phyloP scores from a whole-genome alignment of 179 eudicot genomes.

The Corrigiola litoralis region DNA sequence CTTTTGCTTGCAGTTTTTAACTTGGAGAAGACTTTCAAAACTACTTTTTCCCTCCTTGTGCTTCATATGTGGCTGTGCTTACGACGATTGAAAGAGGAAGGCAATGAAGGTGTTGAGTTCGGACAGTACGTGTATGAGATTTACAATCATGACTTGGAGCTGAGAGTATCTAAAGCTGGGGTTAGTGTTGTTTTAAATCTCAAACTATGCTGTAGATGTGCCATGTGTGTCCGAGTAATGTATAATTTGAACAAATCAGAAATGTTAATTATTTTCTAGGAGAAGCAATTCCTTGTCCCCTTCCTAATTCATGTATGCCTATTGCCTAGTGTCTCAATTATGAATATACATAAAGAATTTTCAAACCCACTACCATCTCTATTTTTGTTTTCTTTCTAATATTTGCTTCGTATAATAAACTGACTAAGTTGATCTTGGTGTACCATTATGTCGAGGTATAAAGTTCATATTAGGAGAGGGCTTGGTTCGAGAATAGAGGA shows the following conservation, averaged over 20 bases:
- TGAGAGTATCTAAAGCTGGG: constrained; percentile 98
- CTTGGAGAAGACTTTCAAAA: constrained; percentile 91
- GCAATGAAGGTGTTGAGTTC: constrained; percentile 87
- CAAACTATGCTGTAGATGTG: not conserved
- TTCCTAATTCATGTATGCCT: no score
- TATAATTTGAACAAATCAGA: not conserved
- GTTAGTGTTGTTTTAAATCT: constrained; percentile 45
- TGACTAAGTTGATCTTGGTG: no score
- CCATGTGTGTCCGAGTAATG: not conserved
- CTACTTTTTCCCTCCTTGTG: constrained; percentile 86
- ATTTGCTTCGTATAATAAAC: no score
- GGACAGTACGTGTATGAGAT: constrained; percentile 92
- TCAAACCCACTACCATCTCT: no score
- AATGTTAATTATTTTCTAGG: no score
- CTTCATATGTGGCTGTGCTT: constrained; percentile 96
- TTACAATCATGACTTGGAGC: constrained; percentile 91
- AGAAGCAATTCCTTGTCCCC: no score
- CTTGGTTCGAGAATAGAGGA: no score
- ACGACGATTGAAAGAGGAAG: constrained; percentile 86
- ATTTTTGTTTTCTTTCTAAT: no score
- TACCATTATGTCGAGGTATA: no score
- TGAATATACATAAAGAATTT: no score
- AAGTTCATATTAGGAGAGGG: no score
- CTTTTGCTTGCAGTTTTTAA: constrained; percentile 62
- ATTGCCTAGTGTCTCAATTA: no score